Percentiles rank a stretch among this genome's conserved stretches.
Conservation (phyloP, 2,329 filamentous ascomycete genomes). For the Ciborinia camelliae region DNA sequence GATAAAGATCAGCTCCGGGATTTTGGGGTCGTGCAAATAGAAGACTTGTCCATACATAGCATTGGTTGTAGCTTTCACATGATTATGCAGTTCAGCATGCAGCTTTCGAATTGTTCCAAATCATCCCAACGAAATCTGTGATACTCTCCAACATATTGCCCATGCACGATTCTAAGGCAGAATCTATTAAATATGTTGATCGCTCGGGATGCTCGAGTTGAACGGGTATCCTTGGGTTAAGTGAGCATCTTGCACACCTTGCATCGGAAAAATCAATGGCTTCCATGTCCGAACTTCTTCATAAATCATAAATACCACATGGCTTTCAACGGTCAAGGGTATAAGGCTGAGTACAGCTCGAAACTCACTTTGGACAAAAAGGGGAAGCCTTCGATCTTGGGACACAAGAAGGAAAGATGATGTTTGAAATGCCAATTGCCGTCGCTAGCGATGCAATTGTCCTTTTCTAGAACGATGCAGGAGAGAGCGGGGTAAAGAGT, state of each 20-base stretch:
- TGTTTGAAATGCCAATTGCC: not conserved
- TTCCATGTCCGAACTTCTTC: not conserved
- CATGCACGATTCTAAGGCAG: not conserved
- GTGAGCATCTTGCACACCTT: not conserved
- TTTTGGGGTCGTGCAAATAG: not conserved
- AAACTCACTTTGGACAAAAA: not conserved
- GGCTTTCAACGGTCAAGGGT: not conserved
- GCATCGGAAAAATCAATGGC: not conserved
- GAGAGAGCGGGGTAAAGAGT: not conserved
- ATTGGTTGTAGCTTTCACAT: not conserved
- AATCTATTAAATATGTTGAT: not conserved
- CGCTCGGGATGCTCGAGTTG: not conserved
- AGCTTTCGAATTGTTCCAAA: not conserved
- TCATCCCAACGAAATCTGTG: not conserved
- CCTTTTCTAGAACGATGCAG: not conserved
- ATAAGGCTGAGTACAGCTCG: not conserved
- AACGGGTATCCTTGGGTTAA: not conserved
- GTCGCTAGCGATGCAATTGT: not conserved
- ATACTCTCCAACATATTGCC: not conserved
- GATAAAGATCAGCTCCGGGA: not conserved
- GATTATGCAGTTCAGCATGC: not conserved
- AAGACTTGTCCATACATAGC: not conserved
- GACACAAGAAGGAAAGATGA: constrained; percentile 1
- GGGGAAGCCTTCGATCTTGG: not conserved
- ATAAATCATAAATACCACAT: not conserved